phyloP scores from a whole-genome alignment of 2,329 filamentous ascomycete genomes.

The Pseudogymnoascus sp. region DNA sequence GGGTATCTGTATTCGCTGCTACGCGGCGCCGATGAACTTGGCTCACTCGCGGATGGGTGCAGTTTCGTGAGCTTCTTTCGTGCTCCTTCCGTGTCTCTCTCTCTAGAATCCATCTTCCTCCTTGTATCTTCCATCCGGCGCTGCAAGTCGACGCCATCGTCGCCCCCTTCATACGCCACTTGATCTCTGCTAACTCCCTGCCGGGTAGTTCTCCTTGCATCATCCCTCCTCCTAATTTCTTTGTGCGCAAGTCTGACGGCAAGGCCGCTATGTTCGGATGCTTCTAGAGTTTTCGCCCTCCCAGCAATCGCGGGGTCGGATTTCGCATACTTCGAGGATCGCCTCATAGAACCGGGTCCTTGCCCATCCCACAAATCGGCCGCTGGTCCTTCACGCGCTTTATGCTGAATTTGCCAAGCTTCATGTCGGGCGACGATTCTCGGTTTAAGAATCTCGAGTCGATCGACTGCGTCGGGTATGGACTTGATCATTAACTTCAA shows the following conservation, averaged over 20 bases:
- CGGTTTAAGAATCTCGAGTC: constrained; percentile 72
- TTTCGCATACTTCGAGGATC: constrained; percentile 37
- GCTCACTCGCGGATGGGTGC: constrained; percentile 19
- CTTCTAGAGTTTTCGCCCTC: constrained; percentile 56
- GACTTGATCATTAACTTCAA: constrained; percentile 52
- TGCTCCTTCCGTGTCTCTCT: constrained; percentile 11
- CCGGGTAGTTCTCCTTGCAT: constrained; percentile 48
- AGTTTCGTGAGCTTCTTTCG: constrained; percentile 25
- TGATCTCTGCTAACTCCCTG: constrained; percentile 47
- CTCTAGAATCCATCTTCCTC: constrained; percentile 31
- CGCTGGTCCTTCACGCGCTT: background rate
- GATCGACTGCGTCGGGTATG: constrained; percentile 46
- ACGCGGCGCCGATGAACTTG: constrained; percentile 16
- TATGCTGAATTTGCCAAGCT: constrained; percentile 51
- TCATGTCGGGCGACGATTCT: constrained; percentile 65
- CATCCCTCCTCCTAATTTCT: constrained; percentile 63
- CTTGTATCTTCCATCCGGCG: constrained; percentile 45
- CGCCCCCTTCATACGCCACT: constrained; percentile 28
- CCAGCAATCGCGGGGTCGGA: constrained; percentile 56
- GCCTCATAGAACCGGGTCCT: constrained; percentile 5
- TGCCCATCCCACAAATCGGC: background rate
- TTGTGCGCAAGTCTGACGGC: constrained; percentile 69
- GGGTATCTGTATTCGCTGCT: constrained; percentile 47
- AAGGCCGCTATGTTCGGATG: constrained; percentile 63
- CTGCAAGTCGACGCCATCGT: constrained; percentile 39